Base-by-base conservation (phyloP, 768 basidiomycete genomes). In the Strobilomyces echinocephalus region DNA sequence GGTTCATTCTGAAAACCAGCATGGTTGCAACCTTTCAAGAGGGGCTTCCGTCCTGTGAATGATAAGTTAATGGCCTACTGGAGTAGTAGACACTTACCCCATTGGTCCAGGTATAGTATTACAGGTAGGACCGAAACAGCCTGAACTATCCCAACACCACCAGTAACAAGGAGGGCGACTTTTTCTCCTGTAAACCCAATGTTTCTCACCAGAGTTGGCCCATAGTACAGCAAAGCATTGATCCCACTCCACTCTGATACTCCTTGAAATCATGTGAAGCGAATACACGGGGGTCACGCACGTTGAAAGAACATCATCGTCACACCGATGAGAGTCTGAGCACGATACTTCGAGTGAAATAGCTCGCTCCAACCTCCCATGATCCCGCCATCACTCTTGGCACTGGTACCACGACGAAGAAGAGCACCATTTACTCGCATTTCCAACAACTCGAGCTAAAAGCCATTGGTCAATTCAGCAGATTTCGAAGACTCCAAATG, bases 291-390 rank as follows among this genome's bases (percentile, higher is more conserved):
- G 42, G 21, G 3, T 44, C 16, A 69, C 83, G 38, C 58, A 88
- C 89, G 90, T 69, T 92, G 90, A 60, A 91, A 91, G 48, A 88
- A 81, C 85, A 90, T 89, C 59, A 90, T 79, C 63, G 83, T 68
- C 8, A 88, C 73, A 3, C 87, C 88, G 36, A 91, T 79, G 63
- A 79, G 67, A 1, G 89, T 91, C 33, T 88, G 76, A 49, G 76
- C 72, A 15, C 80, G 69, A 62, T 85, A 83, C 50, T 77, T 77
- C 1, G 60, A 63, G 8, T 69, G 69, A 52, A 87, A 84, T 9
- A 91, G 73, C 24, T 73, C 73, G 8, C 63, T 72, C 88, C 88
- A 91, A 0, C 74, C 76, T 44, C 49, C 46, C 47, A 54, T 38
- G 31, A 35, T 2, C 35, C 63, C 61, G 20, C 43, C 11, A 8